phyloP scores from a whole-genome alignment of 192 early-diverging fungal genomes.

The Obelidium mucronatum region DNA sequence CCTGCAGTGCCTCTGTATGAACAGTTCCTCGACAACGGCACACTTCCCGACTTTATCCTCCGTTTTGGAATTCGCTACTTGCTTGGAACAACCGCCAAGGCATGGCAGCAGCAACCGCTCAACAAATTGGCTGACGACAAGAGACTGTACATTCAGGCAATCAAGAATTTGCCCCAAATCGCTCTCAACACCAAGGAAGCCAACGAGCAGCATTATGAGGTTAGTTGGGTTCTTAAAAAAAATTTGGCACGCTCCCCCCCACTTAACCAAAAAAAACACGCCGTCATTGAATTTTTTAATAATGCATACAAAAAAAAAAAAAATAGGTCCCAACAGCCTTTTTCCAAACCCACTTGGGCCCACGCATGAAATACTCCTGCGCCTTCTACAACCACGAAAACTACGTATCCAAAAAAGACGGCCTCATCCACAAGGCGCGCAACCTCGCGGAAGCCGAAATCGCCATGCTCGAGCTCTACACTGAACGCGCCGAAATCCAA shows the following conservation, averaged over 20 bases:
- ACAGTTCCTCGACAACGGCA: constrained; percentile 48
- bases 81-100: constrained; percentile 42
- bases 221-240: constrained; percentile 24
- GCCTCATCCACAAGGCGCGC: neutral
- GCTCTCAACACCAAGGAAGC: constrained; percentile 70
- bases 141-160: constrained; percentile 44
- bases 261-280: neutral
- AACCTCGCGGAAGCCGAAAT: constrained; percentile 64
- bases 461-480: constrained; percentile 67
- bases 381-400: constrained; percentile 61
- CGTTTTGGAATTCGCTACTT: constrained; percentile 54
- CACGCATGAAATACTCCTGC: constrained; percentile 67
- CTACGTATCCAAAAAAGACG: constrained; percentile 11
- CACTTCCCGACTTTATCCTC: constrained; percentile 58
- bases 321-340: constrained; percentile 11
- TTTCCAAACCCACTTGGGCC: constrained; percentile 50
- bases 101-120: constrained; percentile 9
- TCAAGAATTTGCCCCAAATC: constrained; percentile 49
- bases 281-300: neutral
- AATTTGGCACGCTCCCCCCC: too few species aligned
- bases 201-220: constrained; percentile 78
- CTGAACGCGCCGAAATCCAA: constrained; percentile 50
- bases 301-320: neutral
- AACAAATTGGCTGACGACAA: constrained; percentile 38
- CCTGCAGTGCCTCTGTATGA: constrained; percentile 42